Percentiles rank a stretch among this genome's conserved stretches.
Evolutionary conservation across 441 rosid species (phyloP).

Genomic region (Pelargonium fulgidum): DNA sequence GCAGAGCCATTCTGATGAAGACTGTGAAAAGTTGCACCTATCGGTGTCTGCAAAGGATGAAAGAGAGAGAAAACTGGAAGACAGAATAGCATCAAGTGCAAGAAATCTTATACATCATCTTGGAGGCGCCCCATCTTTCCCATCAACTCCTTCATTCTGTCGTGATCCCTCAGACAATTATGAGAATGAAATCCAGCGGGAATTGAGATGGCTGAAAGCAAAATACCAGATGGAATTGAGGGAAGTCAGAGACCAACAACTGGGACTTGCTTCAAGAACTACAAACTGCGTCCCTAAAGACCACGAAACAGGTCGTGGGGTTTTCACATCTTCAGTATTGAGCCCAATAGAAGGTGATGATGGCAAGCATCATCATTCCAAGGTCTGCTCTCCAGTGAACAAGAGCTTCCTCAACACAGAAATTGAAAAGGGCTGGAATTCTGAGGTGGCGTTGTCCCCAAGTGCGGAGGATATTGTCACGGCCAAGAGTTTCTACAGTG

Average conservation of each 20-base stretch:
- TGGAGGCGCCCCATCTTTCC: constrained; percentile 33
- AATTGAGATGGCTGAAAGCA: constrained; percentile 71
- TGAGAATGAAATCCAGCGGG: constrained; percentile 46
- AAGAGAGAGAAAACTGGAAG: constrained; percentile 23
- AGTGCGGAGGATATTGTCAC: constrained; percentile 18
- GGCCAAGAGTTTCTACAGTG: constrained; percentile 29
- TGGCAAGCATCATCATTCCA: constrained; percentile 18
- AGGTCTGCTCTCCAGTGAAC: constrained; percentile 14
- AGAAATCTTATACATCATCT: constrained; percentile 25
- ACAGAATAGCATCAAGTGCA: constrained; percentile 18
- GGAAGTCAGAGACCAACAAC: constrained; percentile 44
- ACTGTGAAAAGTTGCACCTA: constrained; percentile 38
- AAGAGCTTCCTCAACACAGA: constrained; percentile 27
- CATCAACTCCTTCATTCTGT: constrained; percentile 28
- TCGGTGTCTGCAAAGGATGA: constrained; percentile 24
- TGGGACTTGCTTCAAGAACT: constrained; percentile 27
- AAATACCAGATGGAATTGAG: constrained; percentile 49
- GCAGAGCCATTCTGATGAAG: constrained; percentile 67
- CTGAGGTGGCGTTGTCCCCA: constrained; percentile 22
- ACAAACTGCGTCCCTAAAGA: constrained; percentile 19
- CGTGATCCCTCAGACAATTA: constrained; percentile 28
- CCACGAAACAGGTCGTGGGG: constrained; percentile 12
- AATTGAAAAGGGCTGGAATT: constrained; percentile 26
- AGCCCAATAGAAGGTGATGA: constrained; percentile 16
- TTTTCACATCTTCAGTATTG: constrained; percentile 11